Evolutionary conservation across 768 basidiomycete species (phyloP).

Genomic region (Tylopilus sp.): DNA sequence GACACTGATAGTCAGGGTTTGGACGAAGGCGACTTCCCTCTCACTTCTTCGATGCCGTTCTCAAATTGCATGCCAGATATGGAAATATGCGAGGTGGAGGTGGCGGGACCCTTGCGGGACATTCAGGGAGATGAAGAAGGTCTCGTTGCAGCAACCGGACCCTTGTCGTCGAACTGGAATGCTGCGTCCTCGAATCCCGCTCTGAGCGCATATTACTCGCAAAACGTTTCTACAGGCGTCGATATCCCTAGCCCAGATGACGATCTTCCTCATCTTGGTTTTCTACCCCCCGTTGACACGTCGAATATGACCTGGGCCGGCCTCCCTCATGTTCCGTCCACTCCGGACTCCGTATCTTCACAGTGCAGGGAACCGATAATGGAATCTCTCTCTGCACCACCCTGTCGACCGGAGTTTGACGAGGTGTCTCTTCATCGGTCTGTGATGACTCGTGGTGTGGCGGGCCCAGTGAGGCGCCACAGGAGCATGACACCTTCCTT

Average conservation of each 20-base stretch:
- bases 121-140: constrained; percentile 59
- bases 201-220: constrained; percentile 22
- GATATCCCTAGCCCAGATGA: constrained; percentile 18
- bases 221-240: constrained; percentile 11
- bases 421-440: constrained; percentile 33
- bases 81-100: constrained; percentile 59
- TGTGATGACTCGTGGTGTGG: constrained; percentile 27
- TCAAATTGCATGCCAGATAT: constrained; percentile 40
- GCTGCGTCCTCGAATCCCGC: constrained; percentile 15
- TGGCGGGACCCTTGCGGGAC: constrained; percentile 51
- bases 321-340: constrained; percentile 13
- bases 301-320: constrained; percentile 25
- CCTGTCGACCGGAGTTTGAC: constrained; percentile 65
- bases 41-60: constrained; percentile 25
- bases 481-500: constrained; percentile 76
- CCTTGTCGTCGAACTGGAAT: constrained; percentile 17
- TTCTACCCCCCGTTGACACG: constrained; percentile 21
- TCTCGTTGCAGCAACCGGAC: constrained; percentile 35
- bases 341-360: constrained; percentile 21
- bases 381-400: constrained; percentile 51
- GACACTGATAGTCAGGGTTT: constrained; percentile 34
- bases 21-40: constrained; percentile 31
- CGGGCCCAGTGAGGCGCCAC: constrained; percentile 67
- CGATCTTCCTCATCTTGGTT: constrained; percentile 19
- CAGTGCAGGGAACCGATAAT: constrained; percentile 47